phyloP scores from a whole-genome alignment of 768 basidiomycete genomes.

The Boletales sp. region DNA sequence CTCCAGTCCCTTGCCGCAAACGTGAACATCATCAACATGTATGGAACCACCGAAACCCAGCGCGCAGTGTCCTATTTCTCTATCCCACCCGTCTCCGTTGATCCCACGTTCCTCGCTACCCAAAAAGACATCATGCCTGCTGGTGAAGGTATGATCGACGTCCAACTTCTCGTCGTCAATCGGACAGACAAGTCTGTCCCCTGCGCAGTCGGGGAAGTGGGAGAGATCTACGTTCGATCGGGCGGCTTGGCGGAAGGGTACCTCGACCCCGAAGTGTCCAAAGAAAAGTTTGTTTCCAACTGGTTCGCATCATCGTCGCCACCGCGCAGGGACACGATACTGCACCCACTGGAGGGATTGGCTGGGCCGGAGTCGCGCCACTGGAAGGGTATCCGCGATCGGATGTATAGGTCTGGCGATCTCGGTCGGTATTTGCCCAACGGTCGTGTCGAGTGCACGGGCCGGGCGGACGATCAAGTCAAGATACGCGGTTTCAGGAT shows the following conservation, averaged over 20 bases:
- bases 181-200: constrained; percentile 77
- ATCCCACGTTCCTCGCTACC: constrained; percentile 86
- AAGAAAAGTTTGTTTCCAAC: constrained; percentile 90
- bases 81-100: constrained; percentile 78
- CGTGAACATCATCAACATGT: constrained; percentile 98
- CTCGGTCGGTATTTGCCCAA: constrained; percentile 90
- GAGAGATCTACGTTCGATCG: constrained; percentile 97
- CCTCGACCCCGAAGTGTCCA: constrained; percentile 74
- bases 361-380: constrained; percentile 71
- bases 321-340: constrained; percentile 67
- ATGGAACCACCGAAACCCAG: constrained; percentile 98
- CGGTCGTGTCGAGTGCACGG: constrained; percentile 94
- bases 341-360: constrained; percentile 50
- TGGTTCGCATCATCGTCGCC: constrained; percentile 68
- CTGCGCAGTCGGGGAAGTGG: constrained; percentile 94
- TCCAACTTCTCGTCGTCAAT: constrained; percentile 96
- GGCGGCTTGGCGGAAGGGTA: constrained; percentile 97
- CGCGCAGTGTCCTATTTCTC: constrained; percentile 97
- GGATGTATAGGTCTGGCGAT: constrained; percentile 98
- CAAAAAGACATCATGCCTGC: constrained; percentile 99
- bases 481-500: constrained; percentile 99
- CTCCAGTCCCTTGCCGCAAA: constrained; percentile 90
- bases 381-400: constrained; percentile 94
- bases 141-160: constrained; percentile 95
- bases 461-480: constrained; percentile 97